Conservation (phyloP, 208 protist genomes). For the Crithidia mellificae region DNA sequence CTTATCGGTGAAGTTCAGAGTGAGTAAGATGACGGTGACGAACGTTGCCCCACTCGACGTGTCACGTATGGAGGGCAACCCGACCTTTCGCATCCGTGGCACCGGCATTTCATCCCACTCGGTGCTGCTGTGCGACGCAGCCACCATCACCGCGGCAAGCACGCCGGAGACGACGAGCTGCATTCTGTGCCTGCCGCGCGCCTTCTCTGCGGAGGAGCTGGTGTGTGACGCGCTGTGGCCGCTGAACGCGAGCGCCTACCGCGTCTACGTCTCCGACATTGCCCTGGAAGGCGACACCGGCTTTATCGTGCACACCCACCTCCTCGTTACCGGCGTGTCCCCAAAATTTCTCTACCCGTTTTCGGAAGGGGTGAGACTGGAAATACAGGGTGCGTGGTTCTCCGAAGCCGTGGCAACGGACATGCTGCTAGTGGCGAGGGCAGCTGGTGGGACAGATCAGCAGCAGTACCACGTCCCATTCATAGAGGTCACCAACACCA, state of each 20-base stretch:
- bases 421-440: slow-evolving; percentile 16
- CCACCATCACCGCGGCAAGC: background rate
- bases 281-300: slow-evolving; percentile 22
- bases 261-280: slow-evolving; percentile 33
- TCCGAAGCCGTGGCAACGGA: background rate
- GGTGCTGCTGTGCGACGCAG: slow-evolving; percentile 32
- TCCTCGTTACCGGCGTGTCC: background rate
- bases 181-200: slow-evolving; percentile 30
- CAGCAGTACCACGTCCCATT: slow-evolving; percentile 1
- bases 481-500: background rate
- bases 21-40: slow-evolving; percentile 18
- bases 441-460: background rate
- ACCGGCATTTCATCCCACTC: slow-evolving; percentile 18
- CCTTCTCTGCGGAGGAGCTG: slow-evolving; percentile 22
- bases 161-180: slow-evolving; percentile 23
- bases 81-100: slow-evolving; percentile 31
- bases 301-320: slow-evolving; percentile 24
- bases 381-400: slow-evolving; percentile 26
- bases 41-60: slow-evolving; percentile 28
- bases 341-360: slow-evolving; percentile 38
- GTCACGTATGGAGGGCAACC: slow-evolving; percentile 29
- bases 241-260: slow-evolving; percentile 22
- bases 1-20: slow-evolving; percentile 32
- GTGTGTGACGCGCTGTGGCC: slow-evolving; percentile 24
- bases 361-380: slow-evolving; percentile 25